A percentile compares a stretch with the other conserved stretches of the same genome.
phyloP scores from a whole-genome alignment of 1,284 basidiomycete species.

The Pseudozyma thailandica region DNA sequence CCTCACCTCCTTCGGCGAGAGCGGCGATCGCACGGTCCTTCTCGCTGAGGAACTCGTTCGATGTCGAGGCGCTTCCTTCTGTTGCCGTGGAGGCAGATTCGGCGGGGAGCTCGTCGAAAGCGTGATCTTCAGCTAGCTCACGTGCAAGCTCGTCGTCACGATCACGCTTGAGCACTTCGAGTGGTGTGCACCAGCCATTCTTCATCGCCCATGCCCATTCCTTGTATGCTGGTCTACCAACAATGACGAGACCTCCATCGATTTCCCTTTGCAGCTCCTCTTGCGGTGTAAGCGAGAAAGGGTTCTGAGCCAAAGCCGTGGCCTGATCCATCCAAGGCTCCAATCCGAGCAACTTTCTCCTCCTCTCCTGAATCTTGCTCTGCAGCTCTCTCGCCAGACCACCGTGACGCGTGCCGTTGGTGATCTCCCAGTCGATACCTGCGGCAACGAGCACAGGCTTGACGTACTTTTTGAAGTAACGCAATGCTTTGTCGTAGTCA shows the following conservation, averaged over 20 bases:
- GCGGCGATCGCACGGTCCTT: constrained; percentile 29
- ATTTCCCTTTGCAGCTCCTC: constrained; percentile 76
- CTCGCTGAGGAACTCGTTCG: constrained; percentile 48
- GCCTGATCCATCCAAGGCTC: constrained; percentile 58
- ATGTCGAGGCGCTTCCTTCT: constrained; percentile 17
- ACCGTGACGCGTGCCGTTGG: constrained; percentile 84
- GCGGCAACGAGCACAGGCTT: constrained; percentile 96
- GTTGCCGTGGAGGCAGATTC: constrained; percentile 5
- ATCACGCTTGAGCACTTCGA: constrained; percentile 75
- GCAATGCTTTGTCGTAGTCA: constrained; percentile 83
- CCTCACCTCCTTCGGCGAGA: constrained; percentile 42
- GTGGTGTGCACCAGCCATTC: constrained; percentile 78
- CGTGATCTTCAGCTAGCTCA: constrained; percentile 77
- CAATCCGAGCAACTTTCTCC: constrained; percentile 70
- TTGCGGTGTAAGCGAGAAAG: constrained; percentile 74
- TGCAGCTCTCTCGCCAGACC: constrained; percentile 81
- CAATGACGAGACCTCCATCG: constrained; percentile 82
- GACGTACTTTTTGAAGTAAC: constrained; percentile 93
- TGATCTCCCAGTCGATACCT: constrained; percentile 88
- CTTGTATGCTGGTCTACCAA: constrained; percentile 92
- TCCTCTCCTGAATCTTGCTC: constrained; percentile 77
- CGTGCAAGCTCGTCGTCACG: constrained; percentile 77
- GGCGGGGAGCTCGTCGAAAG: constrained; percentile 76
- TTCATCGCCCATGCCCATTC: constrained; percentile 90
- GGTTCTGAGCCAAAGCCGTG: constrained; percentile 71